These are phyloP conservation scores for Botrytis galanthina DNA, from an alignment of 2,329 filamentous ascomycete species.

Conservation along the genomic window DNA sequence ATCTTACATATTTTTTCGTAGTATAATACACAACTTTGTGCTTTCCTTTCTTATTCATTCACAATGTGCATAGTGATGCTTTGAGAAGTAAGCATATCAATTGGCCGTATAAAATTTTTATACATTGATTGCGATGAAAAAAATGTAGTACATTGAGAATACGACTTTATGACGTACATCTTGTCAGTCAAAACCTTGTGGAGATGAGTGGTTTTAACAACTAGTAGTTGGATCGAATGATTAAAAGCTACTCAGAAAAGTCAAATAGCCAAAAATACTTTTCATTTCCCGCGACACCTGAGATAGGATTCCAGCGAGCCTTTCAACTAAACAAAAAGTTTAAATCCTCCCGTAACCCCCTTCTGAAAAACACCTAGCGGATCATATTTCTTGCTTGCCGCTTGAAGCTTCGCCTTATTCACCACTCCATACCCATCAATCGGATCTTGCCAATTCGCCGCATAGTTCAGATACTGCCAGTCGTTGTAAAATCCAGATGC, in stretches of 20 bases:
- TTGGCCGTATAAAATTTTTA: neutral
- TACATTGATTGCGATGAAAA: neutral
- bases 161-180: neutral
- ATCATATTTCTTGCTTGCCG: conserved; percentile 41
- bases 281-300: too few relatives aligned
- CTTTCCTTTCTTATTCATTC: neutral
- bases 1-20: too few relatives aligned
- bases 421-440: conserved; percentile 43
- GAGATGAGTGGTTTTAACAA: neutral
- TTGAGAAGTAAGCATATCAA: neutral
- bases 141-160: neutral
- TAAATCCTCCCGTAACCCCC: conserved; percentile 34
- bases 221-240: neutral
- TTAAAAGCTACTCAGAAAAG: neutral
- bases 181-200: neutral
- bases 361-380: conserved; percentile 42
- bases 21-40: too few relatives aligned
- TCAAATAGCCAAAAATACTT: too few relatives aligned
- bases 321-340: conserved; percentile 22
- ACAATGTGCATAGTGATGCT: neutral
- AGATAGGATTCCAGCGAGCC: too few relatives aligned
- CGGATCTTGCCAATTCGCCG: conserved; percentile 43
- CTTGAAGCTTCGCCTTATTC: conserved; percentile 40
- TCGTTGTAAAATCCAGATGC: neutral
- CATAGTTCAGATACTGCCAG: conserved; percentile 46